Base-by-base conservation (phyloP, 177 flowering plant species). In the Vitis hybrid region DNA sequence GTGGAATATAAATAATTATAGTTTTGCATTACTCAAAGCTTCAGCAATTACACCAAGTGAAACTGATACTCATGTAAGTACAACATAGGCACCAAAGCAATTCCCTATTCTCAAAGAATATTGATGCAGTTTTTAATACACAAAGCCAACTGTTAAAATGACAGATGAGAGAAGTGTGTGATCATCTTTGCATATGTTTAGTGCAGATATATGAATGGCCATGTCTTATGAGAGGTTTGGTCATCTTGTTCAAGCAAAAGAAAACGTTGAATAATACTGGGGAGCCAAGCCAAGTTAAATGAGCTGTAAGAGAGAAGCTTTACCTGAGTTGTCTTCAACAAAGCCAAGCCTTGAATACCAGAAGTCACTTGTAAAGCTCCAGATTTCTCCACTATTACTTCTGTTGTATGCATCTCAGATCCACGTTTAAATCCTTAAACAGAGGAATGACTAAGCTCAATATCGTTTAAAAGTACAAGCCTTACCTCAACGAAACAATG, bases 241-340 rank as follows among this genome's bases (percentile, higher is more conserved):
- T 27, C n/a, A 54, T 54, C 57, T 17, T 14, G n/a, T 54, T 73
- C 67, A 68, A 17, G 54, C 4, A n/a, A 48, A 65, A 12, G 20
- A 73, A 15, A 61, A 61, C 60, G 32, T 13, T 18, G 35, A 65
- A 70, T 8, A 63, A 20, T 50, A 55, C 0, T 52, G 46, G 11
- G 52, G 11, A 14, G 24, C 32, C 13, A 14, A 48, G 9, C 48
- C 65, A 54, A 1, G 1, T 54, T 51, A 20, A 1, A 32, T 9
- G 20, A 57, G 9, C 48, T 24, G 51, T 30, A 66, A 58, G 9
- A 46, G 66, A 67, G 68, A 62, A 65, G 51, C 52, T 65, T 65
- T 66, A 93, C 99, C 83, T 90, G 69, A 30, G 99, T 94, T 76
- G 99, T 96, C 86, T 96, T 96, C 74, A 96, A 84, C 78, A 96